Base-by-base conservation (phyloP, 2,329 filamentous ascomycete species). In the Blastomyces emzantsi region DNA sequence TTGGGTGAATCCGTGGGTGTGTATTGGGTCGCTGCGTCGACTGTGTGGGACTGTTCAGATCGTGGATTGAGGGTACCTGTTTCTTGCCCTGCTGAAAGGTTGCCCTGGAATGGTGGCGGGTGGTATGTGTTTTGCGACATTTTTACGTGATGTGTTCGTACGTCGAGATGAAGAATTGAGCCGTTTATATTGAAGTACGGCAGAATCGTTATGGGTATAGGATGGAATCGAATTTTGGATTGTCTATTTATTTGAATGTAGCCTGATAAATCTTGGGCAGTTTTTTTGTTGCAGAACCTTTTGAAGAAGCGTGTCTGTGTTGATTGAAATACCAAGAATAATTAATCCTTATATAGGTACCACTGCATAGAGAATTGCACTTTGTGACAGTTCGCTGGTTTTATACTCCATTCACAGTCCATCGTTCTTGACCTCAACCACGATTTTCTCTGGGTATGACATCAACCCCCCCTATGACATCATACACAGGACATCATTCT, bases 61-160 rank as follows among this genome's bases (percentile, higher is more conserved):
- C 47, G 47, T 22, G 6, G 22, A 25, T 51, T n/a, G 19, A 51
- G 8, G 22, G 19, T 22, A 9, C 47, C 19, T 22, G 47, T 52
- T 52, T 25, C 49, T 52, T 28, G 22, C 25, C 43, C 43, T 15
- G 11, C 13, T 30, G 22, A 30, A 30, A 28, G 54, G 30, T 57
- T 13, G 33, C 19, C 17, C 4, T 36, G 13, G 54, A 39, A n/a
- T 57, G 54, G 33, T 33, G 54, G 30, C 30, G 54, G 54, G 3
- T n/a, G 30, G 17, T 57, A 57, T 15, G 33, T 41, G 25, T 57
- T 57, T 57, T 57, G 54, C 9, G 54, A 41, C 54, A 57, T 57
- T 3, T 33, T 22, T 33, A 2, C 8, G 54, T 13, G 25, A 22
- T 15, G 5, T 41, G 28, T 36, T 52, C 19, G 22, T 28, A 5